Evolutionary conservation across 2,329 filamentous ascomycete genomes (phyloP), one percentile per base, ranked within the genome.

Genomic region (Ascochyta fabae): DNA sequence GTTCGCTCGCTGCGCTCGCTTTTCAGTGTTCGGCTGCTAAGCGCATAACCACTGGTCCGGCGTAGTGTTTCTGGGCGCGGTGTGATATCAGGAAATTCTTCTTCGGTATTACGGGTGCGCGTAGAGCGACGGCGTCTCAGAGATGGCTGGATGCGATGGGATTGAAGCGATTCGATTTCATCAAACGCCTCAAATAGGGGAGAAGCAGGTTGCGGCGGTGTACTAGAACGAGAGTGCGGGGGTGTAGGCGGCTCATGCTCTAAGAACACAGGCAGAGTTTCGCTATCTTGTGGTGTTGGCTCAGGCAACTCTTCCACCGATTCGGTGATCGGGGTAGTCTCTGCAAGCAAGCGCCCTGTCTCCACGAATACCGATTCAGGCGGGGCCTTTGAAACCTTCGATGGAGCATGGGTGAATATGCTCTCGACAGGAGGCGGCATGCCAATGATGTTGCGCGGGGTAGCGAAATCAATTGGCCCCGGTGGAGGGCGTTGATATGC

Each of bases 141-240:
- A 0, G 69, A 64, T 6, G 63, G 61, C 16, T 68, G 68, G 42
- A 50, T 64, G 13, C 66, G 65, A 41, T 72, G 69, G 16, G 64
- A 60, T 35, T 64, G 58, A n/a, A 74, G 47, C 5, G 66, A 66
- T 34, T 74, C 71, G 29, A 74, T 74, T 29, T 75, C 73, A 48
- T 75, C 72, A 16, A 70, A 50, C 3, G 69, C 71, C 34, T 72
- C 69, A 40, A 71, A 75, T 12, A 75, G 62, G 8, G 72, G 72
- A 22, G 73, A 73, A 2, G 68, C 61, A 29, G 66, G 65, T 16
- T 60, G 68, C 23, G 60, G 50, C 7, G 68, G 69, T 7, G 71
- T 68, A 16, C 62, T 55, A 19, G 67, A 60, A 16, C 61, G 63
- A 6, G 72, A 71, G 10, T 61, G 59, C 8, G 68, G 67, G 12